Evolutionary conservation across 306 rosid species (phyloP), one percentile per base, ranked within the genome.

Genomic region (Lathyrus aphaca): DNA sequence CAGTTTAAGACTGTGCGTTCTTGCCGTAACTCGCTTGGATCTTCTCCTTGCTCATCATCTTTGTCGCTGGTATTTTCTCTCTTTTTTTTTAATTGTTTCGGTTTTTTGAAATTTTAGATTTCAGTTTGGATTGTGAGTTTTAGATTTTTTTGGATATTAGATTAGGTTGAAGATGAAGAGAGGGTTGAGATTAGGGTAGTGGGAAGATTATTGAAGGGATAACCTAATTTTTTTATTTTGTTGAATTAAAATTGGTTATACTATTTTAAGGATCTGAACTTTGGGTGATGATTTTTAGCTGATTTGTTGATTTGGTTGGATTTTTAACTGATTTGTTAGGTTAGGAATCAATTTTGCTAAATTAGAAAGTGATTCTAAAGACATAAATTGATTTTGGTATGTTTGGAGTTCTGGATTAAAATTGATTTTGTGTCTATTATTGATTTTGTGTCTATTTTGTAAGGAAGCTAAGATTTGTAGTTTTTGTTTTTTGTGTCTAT

Each of bases 1-100:
- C 97, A 95, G 84, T 95, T 95, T 77, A 71, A 80, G 74, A 81
- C 81, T 7, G 83, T 93, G 48, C 93, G 18, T 53, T 79, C 94
- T 53, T 93, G 98, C 81, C 85, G 84, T 6, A 78, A 79, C 3
- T 70, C 73, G 0, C 6, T 72, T 56, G 27, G 66, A 4, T 73
- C 74, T 61, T 66, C 80, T 55, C 76, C 82, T 78, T 82, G 83
- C 8, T 10, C 21, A 0, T 17, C 67, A 1, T 46, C 11, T 0
- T 16, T 12, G 3, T 44, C 10, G 1, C 19, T 45, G 76, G 76
- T 72, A 45, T 29, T 69, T 27, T 0, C 9, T 40, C 56, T 1
- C 5, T 32, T 2, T 30, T 2, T 40, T 18, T 8, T 25, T 46
- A 4, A 8, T 21, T 38, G 49, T 38, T 68, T 68, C 3, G 8